These are phyloP conservation scores for Termitomyces sp. DNA, from an alignment of 768 basidiomycete species.

Conservation along the genomic window DNA sequence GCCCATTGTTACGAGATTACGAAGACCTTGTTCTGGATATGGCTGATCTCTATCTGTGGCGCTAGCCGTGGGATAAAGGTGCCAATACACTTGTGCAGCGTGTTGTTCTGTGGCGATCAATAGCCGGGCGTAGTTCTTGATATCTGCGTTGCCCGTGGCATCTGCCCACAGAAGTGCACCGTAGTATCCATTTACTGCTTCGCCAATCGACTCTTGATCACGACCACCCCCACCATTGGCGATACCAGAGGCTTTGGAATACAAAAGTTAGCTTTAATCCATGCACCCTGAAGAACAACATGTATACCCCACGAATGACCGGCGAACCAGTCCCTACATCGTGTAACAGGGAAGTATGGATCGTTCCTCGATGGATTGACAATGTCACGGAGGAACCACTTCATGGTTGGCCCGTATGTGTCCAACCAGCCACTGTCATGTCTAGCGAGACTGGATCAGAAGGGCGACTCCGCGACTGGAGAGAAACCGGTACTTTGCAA, in stretches of 20 bases:
- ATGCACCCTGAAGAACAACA: neutral
- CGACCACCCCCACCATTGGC: slow-evolving; percentile 26
- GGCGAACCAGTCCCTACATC: slow-evolving; percentile 29
- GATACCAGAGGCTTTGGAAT: slow-evolving; percentile 24
- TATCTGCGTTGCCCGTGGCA: slow-evolving; percentile 21
- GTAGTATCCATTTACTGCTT: slow-evolving; percentile 30
- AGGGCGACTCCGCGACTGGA: neutral
- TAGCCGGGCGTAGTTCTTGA: slow-evolving; percentile 26
- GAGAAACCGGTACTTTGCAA: slow-evolving; percentile 20
- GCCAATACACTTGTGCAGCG: slow-evolving; percentile 29
- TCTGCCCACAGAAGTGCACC: slow-evolving; percentile 26
- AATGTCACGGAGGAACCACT: slow-evolving; percentile 26
- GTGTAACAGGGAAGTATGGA: slow-evolving; percentile 24
- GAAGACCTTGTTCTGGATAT: slow-evolving; percentile 24
- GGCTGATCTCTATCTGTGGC: slow-evolving; percentile 25
- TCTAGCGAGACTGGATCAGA: neutral
- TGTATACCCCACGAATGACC: slow-evolving; percentile 31
- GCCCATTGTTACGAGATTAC: slow-evolving; percentile 27
- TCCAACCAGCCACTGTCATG: slow-evolving; percentile 17
- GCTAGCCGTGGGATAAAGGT: slow-evolving; percentile 24
- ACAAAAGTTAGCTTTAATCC: neutral
- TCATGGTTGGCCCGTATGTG: slow-evolving; percentile 18
- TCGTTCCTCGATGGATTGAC: slow-evolving; percentile 26
- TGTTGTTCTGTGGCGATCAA: slow-evolving; percentile 27
- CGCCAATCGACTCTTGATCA: slow-evolving; percentile 28